These are phyloP conservation scores for Cornus kousa DNA, from an alignment of 148 eudicot genomes.

Conservation along the genomic window DNA sequence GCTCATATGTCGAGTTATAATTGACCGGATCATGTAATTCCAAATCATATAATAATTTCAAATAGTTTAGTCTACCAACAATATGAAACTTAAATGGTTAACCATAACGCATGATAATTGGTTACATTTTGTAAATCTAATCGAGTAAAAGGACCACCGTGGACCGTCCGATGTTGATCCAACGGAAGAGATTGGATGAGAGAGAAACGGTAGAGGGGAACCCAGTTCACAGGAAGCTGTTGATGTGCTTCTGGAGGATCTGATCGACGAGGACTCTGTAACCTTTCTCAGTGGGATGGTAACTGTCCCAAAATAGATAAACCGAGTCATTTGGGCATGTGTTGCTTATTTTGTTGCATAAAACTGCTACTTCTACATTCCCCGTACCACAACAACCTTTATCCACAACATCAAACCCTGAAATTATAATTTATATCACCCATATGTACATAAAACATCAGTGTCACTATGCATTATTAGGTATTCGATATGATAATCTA, in stretches of 20 bases:
- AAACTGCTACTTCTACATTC: constrained; percentile 23
- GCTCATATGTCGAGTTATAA: too few relatives aligned
- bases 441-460: too few relatives aligned
- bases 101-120: too few relatives aligned
- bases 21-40: too few relatives aligned
- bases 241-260: constrained; percentile 18
- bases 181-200: background rate
- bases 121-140: too few relatives aligned
- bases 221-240: background rate
- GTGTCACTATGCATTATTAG: too few relatives aligned
- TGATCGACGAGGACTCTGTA: constrained; percentile 20
- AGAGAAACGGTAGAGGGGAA: background rate
- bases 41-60: too few relatives aligned
- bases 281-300: constrained; percentile 53
- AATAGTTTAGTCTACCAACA: too few relatives aligned
- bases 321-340: constrained; percentile 34
- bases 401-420: constrained; percentile 36
- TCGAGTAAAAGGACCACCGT: background rate
- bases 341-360: constrained; percentile 32
- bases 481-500: too few relatives aligned
- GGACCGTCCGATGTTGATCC: background rate
- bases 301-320: constrained; percentile 57
- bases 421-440: background rate
- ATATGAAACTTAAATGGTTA: too few relatives aligned
- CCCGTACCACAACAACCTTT: constrained; percentile 59